phyloP scores from a whole-genome alignment of 306 rosid species.

The Cicer cuneatum region DNA sequence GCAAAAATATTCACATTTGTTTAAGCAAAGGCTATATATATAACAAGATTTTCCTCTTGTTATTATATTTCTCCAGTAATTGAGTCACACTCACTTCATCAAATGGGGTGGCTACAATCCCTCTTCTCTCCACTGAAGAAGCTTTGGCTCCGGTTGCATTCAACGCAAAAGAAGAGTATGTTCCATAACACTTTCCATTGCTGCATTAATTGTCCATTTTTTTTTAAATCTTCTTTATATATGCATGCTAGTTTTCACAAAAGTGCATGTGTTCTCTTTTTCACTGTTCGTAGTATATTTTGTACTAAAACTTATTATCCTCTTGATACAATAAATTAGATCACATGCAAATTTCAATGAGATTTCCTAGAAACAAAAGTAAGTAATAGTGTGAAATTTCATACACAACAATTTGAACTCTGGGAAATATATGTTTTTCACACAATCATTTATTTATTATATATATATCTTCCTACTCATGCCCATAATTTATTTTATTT shows the following conservation, averaged over 20 bases:
- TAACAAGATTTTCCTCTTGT: slow-evolving; percentile 26
- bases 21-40: slow-evolving; percentile 58
- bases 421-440: neutral
- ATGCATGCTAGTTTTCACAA: slow-evolving; percentile 26
- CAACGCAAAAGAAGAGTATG: slow-evolving; percentile 76
- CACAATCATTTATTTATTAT: neutral
- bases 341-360: neutral
- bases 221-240: neutral
- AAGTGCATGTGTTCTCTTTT: neutral
- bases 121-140: slow-evolving; percentile 83
- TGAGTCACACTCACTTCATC: slow-evolving; percentile 56
- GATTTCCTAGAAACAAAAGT: neutral
- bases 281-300: neutral
- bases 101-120: slow-evolving; percentile 93
- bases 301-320: neutral
- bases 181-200: slow-evolving; percentile 23
- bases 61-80: slow-evolving; percentile 40
- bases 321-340: neutral
- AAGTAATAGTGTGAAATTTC: neutral
- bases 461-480: neutral
- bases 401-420: neutral
- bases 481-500: neutral
- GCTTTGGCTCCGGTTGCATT: slow-evolving; percentile 74
- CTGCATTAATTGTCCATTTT: slow-evolving; percentile 38
- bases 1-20: slow-evolving; percentile 62